phyloP scores from a whole-genome alignment of 192 early-diverging fungal species.

The Entomortierella parvispora region DNA sequence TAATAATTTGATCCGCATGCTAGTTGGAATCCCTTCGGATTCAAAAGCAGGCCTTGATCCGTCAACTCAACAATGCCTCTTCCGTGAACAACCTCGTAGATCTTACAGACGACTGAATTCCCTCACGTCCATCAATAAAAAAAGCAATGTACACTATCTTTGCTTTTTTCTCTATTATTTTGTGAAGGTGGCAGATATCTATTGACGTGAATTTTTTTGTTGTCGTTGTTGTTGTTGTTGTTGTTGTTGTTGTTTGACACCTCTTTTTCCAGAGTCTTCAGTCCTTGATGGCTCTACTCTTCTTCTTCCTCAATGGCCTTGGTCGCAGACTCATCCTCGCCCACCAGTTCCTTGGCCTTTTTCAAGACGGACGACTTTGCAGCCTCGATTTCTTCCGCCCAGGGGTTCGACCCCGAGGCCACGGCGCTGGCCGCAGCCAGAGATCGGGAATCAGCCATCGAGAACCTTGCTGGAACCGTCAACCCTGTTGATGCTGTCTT shows the following conservation, averaged over 20 bases:
- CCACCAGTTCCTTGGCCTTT: not conserved
- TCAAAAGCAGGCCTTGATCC: slow-evolving; percentile 18
- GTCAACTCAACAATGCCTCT: slow-evolving; percentile 17
- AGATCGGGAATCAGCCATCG: slow-evolving; percentile 35
- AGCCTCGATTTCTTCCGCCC: slow-evolving; percentile 46
- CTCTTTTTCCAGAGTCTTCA: too few species aligned
- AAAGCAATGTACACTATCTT: too few species aligned
- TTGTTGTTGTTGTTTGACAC: too few species aligned
- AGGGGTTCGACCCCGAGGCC: slow-evolving; percentile 22
- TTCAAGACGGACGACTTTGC: slow-evolving; percentile 12
- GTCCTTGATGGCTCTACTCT: too few species aligned
- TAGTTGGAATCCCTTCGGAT: slow-evolving; percentile 33
- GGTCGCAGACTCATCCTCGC: not conserved
- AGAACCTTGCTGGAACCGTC: slow-evolving; percentile 20
- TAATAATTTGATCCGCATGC: too few species aligned
- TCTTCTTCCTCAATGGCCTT: slow-evolving; percentile 14
- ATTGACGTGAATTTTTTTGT: too few species aligned
- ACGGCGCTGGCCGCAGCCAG: slow-evolving; percentile 30
- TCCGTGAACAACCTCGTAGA: slow-evolving; percentile 22
- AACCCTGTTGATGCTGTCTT: not conserved
- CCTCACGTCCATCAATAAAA: too few species aligned
- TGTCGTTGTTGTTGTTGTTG: too few species aligned
- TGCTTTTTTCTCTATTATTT: too few species aligned
- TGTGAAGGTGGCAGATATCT: too few species aligned
- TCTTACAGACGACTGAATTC: slow-evolving; percentile 12